Evolutionary conservation across 768 basidiomycete species (phyloP), one percentile per base, ranked within the genome.

Genomic region (Suillus placidus): DNA sequence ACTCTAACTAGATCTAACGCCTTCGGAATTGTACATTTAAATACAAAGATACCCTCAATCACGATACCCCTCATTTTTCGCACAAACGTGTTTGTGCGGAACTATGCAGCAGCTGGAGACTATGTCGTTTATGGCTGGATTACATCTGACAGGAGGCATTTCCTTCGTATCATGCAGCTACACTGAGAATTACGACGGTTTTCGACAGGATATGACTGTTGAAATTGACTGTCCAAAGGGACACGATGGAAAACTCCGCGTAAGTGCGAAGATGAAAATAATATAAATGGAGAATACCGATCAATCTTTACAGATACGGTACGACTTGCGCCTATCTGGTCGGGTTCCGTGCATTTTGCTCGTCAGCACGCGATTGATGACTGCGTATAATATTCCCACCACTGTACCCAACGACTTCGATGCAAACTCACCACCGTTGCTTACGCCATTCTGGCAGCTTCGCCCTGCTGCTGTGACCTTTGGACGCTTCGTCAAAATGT

Each of bases 141-240:
- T 23, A 52, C 52, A 14, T 47, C 63, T 3, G 72, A 75, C 12
- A 75, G 72, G 61, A 70, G 37, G 58, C 74, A 75, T 54, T 61
- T 75, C 67, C 30, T 75, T 42, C 75, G 73, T 30, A 69, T 75
- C 60, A 77, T 75, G 69, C 75, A 71, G 42, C 74, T 75, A 3
- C 67, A 72, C 32, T n/a, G 66, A 68, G n/a, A 67, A 75, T 43
- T 76, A 76, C 49, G 68, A 71, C 34, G 40, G 58, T 54, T 60
- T 67, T 32, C 61, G 45, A 54, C 73, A 16, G 37, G 76, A 75
- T 62, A 62, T 71, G 20, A 58, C 68, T 37, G 67, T 64, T 20
- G 74, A 76, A 62, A 70, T 76, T 6, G 74, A 77, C 60, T 76
- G 72, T 23, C 74, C 74, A 37, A 56, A 65, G 1, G 76, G 74